Base-by-base conservation (phyloP, 352 stramenopile genomes). In the Phytophthora crassamura region DNA sequence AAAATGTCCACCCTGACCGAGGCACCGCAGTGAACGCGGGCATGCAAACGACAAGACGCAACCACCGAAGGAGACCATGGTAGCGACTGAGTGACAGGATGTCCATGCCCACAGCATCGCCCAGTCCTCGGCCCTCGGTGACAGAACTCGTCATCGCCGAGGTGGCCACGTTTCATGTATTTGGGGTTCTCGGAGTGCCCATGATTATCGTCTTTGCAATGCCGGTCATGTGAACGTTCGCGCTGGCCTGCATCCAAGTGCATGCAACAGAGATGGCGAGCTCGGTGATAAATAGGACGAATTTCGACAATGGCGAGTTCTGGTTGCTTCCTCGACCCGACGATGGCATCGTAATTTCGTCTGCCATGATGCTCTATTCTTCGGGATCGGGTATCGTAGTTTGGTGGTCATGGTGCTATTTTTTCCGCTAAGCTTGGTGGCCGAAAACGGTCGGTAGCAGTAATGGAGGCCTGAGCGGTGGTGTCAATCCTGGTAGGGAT, bases 271-370 rank as follows among this genome's bases (percentile, higher is more conserved):
- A 73, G n/a, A 64, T 76, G 16, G 72, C 76, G 1, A 88, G 86
- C 32, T 45, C 32, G 1, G 12, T 85, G 1, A 82, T 82, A 74
- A 67, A 71, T 11, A 85, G 74, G 9, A 48, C 54, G 20, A 22
- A 71, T 0, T 76, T 85, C 18, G 76, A 85, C 61, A 72, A 70
- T 33, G 73, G 78, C 34, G 73, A 82, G 32, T 85, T 88, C 16
- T 88, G 78, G 76, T 42, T 80, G 33, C 57, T 85, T 8, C 62
- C 73, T 18, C 50, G 64, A 12, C 59, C 68, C 5, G 58, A 77
- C 4, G 14, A 48, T 8, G 2, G 16, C 3, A 63, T 84, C 25
- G 48, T 69, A 9, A 40, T 77, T 40, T 50, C 52, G 1, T 67
- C 75, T 9, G 55, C 63, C 9, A 22, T 67, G 2, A 48, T 83